Evolutionary conservation across 2,329 filamentous ascomycete genomes (phyloP).

Genomic region (Zasmidium cellare): DNA sequence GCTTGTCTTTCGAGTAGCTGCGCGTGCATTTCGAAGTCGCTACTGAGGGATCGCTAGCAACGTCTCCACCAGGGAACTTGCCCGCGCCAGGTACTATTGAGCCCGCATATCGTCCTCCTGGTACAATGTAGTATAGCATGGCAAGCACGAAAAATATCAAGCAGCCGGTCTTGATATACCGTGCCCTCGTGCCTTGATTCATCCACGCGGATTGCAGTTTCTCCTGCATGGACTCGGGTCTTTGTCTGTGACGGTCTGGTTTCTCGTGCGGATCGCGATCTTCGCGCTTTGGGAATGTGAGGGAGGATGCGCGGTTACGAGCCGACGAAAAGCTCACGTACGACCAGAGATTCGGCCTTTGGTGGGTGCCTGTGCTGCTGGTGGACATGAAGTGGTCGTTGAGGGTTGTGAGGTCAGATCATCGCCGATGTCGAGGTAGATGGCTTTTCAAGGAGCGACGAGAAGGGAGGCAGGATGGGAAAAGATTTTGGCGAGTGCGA

Average conservation of each 20-base stretch:
- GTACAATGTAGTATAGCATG: conserved; percentile 58
- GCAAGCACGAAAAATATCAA: conserved; percentile 60
- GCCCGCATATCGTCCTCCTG: conserved; percentile 11
- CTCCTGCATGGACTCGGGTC: conserved; percentile 37
- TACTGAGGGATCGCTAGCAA: conserved; percentile 58
- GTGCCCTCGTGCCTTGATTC: conserved; percentile 62
- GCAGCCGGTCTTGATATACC: conserved; percentile 63
- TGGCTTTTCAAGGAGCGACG: conserved; percentile 3
- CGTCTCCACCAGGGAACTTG: conserved; percentile 40
- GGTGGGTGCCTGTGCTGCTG: conserved; percentile 6
- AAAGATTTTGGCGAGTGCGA: neutral
- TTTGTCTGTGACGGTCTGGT: conserved; percentile 40
- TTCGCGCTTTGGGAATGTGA: conserved; percentile 48
- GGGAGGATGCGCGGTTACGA: conserved; percentile 54
- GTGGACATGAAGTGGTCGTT: conserved; percentile 17
- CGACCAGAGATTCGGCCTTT: conserved; percentile 46
- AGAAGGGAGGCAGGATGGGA: neutral
- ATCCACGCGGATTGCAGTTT: conserved; percentile 51
- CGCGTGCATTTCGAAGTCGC: conserved; percentile 75
- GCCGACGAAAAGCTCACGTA: conserved; percentile 50
- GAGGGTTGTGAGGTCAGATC: neutral
- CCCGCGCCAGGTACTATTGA: conserved; percentile 15
- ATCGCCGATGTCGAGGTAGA: neutral
- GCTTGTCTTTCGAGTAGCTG: conserved; percentile 83
- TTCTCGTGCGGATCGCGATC: conserved; percentile 49